Evolutionary conservation across 2,329 filamentous ascomycete genomes (phyloP), one percentile per base, ranked within the genome.

Genomic region (Trichoderma semiorbis): DNA sequence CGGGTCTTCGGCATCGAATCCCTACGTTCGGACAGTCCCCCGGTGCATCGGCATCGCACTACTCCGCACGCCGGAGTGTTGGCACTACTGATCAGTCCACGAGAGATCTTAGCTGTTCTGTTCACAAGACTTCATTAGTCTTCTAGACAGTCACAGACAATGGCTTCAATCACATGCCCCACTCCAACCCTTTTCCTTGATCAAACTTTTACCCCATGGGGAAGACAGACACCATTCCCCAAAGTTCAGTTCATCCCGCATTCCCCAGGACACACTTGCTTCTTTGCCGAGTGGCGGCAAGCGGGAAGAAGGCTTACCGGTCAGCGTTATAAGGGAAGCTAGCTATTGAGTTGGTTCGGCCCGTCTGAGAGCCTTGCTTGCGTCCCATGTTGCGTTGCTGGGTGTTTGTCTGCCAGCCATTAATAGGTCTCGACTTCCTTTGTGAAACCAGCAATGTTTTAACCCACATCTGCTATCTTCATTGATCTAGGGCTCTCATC

Each of bases 171-270:
- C 21, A 63, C 24, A 43, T 43, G 36, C 61, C 28, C 62, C 62
- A 65, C 43, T 50, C 39, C 18, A 64, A 16, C 36, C 62, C n/a
- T 53, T 32, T 53, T 24, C 12, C 26, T 61, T 28, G 10, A 30
- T 50, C 10, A 39, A 60, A 16, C 28, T 61, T 60, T 26, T 61
- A 69, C 66, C 66, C 66, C 66, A 61, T 69, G 66, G 66, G 66
- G 66, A 69, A 69, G 53, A 32, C 30, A 34, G 55, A 32, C 26
- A 43, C 66, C 66, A 24, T 60, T n/a, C 34, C 39, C 64, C 14
- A n/a, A n/a, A n/a, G n/a, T n/a, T n/a, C n/a, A n/a, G 50, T 21
- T 26, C 64, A 55, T 58, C 32, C 34, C 47, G 32, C 47, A 58
- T 67, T 67, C 32, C 26, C 39, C 47, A 53, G 24, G 53, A 69